Evolutionary conservation across 768 basidiomycete species (phyloP), one percentile per base, ranked within the genome.

Genomic region (Dictyophora rubrovolvata): DNA sequence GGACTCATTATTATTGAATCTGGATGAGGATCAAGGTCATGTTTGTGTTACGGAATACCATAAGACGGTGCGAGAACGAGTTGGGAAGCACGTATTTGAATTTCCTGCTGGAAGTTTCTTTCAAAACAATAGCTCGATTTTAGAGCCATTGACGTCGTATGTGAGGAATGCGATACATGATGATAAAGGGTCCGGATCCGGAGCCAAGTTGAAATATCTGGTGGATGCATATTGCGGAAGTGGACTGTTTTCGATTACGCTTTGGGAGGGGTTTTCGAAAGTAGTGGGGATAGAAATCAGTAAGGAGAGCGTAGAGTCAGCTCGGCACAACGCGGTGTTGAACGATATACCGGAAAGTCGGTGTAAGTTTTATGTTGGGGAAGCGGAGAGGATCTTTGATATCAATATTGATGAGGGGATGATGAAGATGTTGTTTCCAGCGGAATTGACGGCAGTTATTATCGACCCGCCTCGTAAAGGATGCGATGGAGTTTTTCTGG

Each of bases 41-140:
- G 68, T 93, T 55, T 94, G 92, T 68, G 76, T 96, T 59, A 88
- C 91, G 0, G 79, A 92, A 68, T 90, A 92, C 68, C 86, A 86
- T 60, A 82, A 76, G 12, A 82, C 77, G 10, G 83, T 95, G 1
- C 87, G 92, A 56, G 94, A 96, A 71, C 79, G 80, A 51, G 89
- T 98, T 22, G 93, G 91, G 9, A 72, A 80, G 62, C 82, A 77
- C 68, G 70, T 86, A 49, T 96, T 98, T 72, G 86, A 93, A 68
- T 94, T 90, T 71, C 80, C 77, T 20, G 89, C 86, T 6, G 84
- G 87, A 51, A 87, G 90, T 4, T 99, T 98, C 77, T 98, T 98
- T 80, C 95, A 99, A 68, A 97, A 97, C 76, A 99, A 99, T 79
- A 94, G 95, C 68, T 84, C 89, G 7, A 88, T 95, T 42, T 81